Base-by-base conservation (phyloP, 78 protist genomes). In the Tieghemostelium lacteum region DNA sequence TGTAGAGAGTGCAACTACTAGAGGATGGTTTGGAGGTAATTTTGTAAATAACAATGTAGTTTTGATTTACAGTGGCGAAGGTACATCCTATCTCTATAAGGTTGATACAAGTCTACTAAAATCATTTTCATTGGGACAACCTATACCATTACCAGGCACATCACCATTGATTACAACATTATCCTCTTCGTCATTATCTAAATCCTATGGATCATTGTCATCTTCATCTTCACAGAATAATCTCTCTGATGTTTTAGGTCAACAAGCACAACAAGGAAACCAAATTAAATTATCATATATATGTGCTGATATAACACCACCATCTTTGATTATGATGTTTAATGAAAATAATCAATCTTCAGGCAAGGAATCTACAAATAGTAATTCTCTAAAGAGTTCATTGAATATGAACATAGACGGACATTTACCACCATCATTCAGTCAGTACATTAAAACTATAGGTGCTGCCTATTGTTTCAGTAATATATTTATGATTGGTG, bases 11-110 rank as follows among this genome's bases (percentile, higher is more conserved):
- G 76, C 88, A 36, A 37, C 24, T 39, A 19, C 77, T 24, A 50
- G 64, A 37, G 91, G 91, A 28, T 83, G 91, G 91, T 83, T 70
- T 60, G 91, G 91, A n/a, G 91, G 91, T 60, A 58, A 62, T 45
- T 83, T 83, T 71, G 75, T 83, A n/a, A 73, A 83, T 42, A 69
- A 83, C 33, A 39, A 52, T 0, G 20, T 83, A 74, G 58, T 60
- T 12, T 83, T 83, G 49, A 49, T 83, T 8, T 83, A 78, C 78
- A 83, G 65, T 39, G 55, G 37, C 37, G 91, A 83, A n/a, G 91
- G 91, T 33, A 66, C 40, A 58, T 61, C 72, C 16, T 83, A 49
- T 28, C 50, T 83, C 3, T 83, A 83, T 45, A 71, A 72, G 20
- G 40, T 83, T 19, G 91, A 69, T 58, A 76, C 31, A 28, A 20